These are phyloP conservation scores for Yamadazyma blattariae DNA, from an alignment of 1,139 yeast species.

Conservation along the genomic window DNA sequence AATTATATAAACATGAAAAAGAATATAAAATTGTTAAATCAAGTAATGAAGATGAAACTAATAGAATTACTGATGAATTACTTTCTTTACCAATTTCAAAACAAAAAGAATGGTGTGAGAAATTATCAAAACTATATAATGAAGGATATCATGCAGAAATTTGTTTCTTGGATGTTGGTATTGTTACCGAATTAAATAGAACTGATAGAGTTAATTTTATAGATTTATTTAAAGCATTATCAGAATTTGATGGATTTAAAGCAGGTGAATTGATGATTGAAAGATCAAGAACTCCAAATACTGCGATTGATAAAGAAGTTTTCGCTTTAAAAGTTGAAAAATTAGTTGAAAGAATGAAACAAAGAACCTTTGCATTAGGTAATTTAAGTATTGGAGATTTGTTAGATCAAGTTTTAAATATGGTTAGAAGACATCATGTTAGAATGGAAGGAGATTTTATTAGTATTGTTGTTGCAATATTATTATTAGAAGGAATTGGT, in stretches of 20 bases:
- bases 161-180: conserved; percentile 89
- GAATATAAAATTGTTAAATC: conserved; percentile 48
- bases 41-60: conserved; percentile 46
- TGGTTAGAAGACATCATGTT: conserved; percentile 94
- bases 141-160: conserved; percentile 81
- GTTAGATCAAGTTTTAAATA: conserved; percentile 76
- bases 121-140: conserved; percentile 47
- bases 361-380: conserved; percentile 89
- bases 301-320: conserved; percentile 78
- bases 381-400: conserved; percentile 90
- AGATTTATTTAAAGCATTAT: conserved; percentile 82
- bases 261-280: conserved; percentile 97
- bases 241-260: conserved; percentile 88
- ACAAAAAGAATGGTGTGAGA: conserved; percentile 48
- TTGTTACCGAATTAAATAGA: conserved; percentile 84
- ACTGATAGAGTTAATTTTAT: conserved; percentile 79
- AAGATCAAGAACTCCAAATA: conserved; percentile 89
- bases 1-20: conserved; percentile 40
- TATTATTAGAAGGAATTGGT: conserved; percentile 91
- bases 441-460: conserved; percentile 97
- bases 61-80: conserved; percentile 46
- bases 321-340: conserved; percentile 87
- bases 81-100: conserved; percentile 31
- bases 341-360: conserved; percentile 75
- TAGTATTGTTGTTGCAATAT: conserved; percentile 87